Evolutionary conservation across 441 rosid species (phyloP).

Genomic region (Gossypium davidsonii): DNA sequence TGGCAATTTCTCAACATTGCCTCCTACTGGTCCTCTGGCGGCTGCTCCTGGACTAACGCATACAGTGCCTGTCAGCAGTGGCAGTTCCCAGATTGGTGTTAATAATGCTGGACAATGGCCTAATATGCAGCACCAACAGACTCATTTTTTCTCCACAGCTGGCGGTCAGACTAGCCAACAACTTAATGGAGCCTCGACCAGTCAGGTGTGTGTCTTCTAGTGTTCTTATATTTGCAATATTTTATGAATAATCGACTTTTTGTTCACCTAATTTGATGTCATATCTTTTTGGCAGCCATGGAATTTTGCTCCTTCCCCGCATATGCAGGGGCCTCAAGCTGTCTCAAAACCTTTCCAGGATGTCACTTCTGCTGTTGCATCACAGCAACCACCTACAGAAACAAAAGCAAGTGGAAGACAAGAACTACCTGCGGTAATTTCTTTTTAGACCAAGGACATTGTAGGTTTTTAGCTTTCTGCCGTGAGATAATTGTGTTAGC

Average conservation of each 20-base stretch:
- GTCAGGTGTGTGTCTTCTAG: constrained; percentile 45
- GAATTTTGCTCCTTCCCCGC: constrained; percentile 39
- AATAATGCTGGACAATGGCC: constrained; percentile 38
- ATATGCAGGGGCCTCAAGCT: constrained; percentile 36
- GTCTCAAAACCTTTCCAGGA: constrained; percentile 25
- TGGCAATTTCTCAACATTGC: constrained; percentile 27
- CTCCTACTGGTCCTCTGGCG: constrained; percentile 28
- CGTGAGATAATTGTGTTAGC: neutral
- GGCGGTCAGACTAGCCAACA: constrained; percentile 36
- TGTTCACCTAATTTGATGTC: constrained; percentile 14
- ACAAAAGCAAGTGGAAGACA: constrained; percentile 51
- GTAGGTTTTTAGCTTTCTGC: neutral
- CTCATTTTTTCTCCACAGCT: constrained; percentile 41
- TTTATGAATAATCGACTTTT: neutral
- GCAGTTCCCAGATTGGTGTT: constrained; percentile 16
- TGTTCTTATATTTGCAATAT: neutral
- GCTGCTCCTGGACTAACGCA: constrained; percentile 30
- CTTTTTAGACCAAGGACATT: neutral
- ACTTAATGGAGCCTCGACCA: constrained; percentile 36
- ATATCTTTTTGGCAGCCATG: constrained; percentile 43
- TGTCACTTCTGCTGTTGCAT: constrained; percentile 9
- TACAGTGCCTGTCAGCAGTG: constrained; percentile 24
- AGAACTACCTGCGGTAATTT: constrained; percentile 72
- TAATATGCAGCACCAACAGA: constrained; percentile 42
- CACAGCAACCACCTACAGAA: constrained; percentile 33